Base-by-base conservation (phyloP, 352 stramenopile genomes). In the Phytophthora boehmeriae region DNA sequence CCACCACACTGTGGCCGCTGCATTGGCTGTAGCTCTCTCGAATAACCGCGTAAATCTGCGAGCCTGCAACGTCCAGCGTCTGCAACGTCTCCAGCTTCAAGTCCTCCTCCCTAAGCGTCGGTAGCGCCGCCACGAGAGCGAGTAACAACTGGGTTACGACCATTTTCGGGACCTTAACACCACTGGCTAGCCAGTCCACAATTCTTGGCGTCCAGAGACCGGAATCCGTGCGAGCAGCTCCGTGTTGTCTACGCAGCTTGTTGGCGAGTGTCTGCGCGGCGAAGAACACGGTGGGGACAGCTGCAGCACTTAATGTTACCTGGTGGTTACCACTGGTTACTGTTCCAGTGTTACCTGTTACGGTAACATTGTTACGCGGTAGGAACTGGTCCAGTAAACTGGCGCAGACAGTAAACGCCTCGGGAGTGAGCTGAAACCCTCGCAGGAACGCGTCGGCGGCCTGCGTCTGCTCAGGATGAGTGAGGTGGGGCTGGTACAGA, bases 191-290 rank as follows among this genome's bases (percentile, higher is more conserved):
- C 83, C 83, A 93, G 47, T 60, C 59, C 48, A 89, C 63, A 43
- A 93, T 71, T 25, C 78, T 73, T 22, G 75, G 58, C 25, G 65
- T 73, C 83, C 80, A 89, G 20, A 14, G 32, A 8, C 28, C 30
- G 1, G 54, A 56, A 16, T 63, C 74, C 45, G 20, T 52, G 22
- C 0, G 73, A 73, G 55, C 87, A 66, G 56, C 34, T 4, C 61
- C 59, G 30, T 81, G 72, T 41, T 90, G 75, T 19, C 83, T 80
- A 5, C 85, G 80, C 16, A 94, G 55, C 63, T 93, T 92, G 68
- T 80, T 92, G n/a, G 83, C 82, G 46, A 94, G 73, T 62, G 86
- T 94, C 73, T 94, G 86, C 16, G 86, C 71, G 19, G 86, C 75
- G 66, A 94, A 94, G 67, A 93, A 94, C 22, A 90, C 66, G 19